Evolutionary conservation across 495 filamentous ascomycete genomes (phyloP).

Genomic region (Aspergillus conjunctus): DNA sequence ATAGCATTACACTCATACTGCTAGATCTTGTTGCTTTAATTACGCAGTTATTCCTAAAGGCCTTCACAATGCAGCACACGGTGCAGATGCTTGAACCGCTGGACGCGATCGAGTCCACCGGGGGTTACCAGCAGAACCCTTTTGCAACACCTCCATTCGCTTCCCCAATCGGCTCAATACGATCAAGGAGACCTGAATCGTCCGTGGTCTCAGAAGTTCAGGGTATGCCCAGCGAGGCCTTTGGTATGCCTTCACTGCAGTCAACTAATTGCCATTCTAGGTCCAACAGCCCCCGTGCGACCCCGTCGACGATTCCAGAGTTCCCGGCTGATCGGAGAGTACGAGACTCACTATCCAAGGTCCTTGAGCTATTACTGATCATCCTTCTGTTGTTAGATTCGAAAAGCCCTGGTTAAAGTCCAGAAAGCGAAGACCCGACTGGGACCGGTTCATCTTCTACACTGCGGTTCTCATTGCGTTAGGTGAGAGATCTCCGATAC

Average conservation of each 20-base stretch:
- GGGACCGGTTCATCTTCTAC: slow-evolving; percentile 12
- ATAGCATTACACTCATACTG: too few species aligned
- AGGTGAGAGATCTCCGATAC: not conserved
- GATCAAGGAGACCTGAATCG: not conserved
- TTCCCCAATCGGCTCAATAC: not conserved
- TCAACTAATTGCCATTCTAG: not conserved
- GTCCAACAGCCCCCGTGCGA: not conserved
- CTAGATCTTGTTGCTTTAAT: not conserved
- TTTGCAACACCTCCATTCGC: not conserved
- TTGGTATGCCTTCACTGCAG: not conserved
- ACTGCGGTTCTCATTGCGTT: slow-evolving; percentile 2
- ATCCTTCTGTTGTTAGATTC: not conserved
- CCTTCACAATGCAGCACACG: not conserved
- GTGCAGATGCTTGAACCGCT: not conserved
- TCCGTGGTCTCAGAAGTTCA: not conserved
- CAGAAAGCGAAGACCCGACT: not conserved
- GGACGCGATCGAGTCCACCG: not conserved
- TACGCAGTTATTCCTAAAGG: not conserved
- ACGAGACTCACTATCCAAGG: not conserved
- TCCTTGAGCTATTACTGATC: not conserved
- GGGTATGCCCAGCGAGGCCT: not conserved
- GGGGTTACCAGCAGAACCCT: not conserved
- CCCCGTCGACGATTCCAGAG: slow-evolving; percentile 6
- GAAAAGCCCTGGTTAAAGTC: slow-evolving; percentile 1
- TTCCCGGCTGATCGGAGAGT: slow-evolving; percentile 6